phyloP scores from a whole-genome alignment of 176 grass and related monocot genomes.

The Phoenix dactylifera region DNA sequence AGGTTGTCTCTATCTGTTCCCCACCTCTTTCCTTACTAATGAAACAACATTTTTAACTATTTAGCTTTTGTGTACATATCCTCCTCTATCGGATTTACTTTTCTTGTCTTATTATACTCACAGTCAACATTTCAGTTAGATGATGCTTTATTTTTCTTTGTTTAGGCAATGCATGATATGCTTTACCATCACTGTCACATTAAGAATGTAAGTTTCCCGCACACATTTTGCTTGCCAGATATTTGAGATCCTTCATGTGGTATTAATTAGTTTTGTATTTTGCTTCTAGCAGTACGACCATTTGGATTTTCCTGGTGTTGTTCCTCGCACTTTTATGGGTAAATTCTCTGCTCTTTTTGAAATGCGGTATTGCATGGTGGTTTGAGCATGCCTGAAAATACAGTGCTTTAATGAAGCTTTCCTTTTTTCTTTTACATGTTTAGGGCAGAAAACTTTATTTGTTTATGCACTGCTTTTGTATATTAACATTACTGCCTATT shows the following conservation, averaged over 20 bases:
- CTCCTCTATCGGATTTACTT: constrained; percentile 1
- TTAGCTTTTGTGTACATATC: too few species aligned
- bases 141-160: constrained; percentile 7
- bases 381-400: too few species aligned
- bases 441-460: too few species aligned
- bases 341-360: neutral
- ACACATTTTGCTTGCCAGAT: neutral
- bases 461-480: too few species aligned
- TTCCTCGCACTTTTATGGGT: constrained; percentile 84
- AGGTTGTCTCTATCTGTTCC: too few species aligned
- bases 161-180: constrained; percentile 98
- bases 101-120: neutral
- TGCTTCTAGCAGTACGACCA: constrained; percentile 67
- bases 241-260: too few species aligned
- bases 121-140: neutral
- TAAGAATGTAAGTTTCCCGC: constrained; percentile 37
- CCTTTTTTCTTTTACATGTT: too few species aligned
- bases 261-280: neutral
- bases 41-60: too few species aligned
- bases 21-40: too few species aligned
- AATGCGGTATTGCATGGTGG: too few species aligned
- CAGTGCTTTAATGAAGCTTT: too few species aligned
- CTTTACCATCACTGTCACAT: constrained; percentile 67
- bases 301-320: constrained; percentile 95
- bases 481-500: too few species aligned